A percentile compares a stretch with the other conserved stretches of the same genome.
These are phyloP conservation scores for Chimonanthus praecox DNA, from an alignment of 164 flowering plant genomes.

Conservation along the genomic window DNA sequence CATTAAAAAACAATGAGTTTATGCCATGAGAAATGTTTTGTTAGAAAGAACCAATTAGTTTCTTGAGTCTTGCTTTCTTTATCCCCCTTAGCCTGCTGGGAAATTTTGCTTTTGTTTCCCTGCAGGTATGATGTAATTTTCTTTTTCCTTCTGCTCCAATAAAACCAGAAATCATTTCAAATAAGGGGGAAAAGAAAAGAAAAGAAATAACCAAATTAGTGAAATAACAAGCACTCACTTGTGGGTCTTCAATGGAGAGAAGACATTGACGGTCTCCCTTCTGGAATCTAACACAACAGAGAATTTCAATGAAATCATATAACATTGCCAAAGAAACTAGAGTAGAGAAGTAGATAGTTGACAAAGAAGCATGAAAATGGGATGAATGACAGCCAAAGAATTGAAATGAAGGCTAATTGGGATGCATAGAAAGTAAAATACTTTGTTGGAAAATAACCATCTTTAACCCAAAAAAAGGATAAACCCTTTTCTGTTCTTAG, in stretches of 20 bases:
- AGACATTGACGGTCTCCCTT: constrained; percentile 45
- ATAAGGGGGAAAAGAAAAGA: too few relatives aligned
- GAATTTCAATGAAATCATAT: not conserved
- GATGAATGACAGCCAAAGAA: not conserved
- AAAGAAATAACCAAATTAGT: not conserved
- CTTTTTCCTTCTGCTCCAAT: too few relatives aligned
- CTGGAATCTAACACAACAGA: constrained; percentile 42
- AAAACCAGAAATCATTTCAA: too few relatives aligned
- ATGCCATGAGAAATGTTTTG: not conserved
- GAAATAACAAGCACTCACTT: constrained; percentile 37
- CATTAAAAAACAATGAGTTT: not conserved
- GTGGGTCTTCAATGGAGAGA: constrained; percentile 88
- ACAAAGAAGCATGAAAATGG: not conserved
- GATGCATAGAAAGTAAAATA: too few relatives aligned
- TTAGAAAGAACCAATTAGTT: not conserved
- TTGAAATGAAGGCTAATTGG: not conserved
- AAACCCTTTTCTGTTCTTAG: too few relatives aligned
- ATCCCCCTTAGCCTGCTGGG: too few relatives aligned
- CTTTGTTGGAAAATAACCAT: too few relatives aligned
- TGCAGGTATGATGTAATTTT: too few relatives aligned
- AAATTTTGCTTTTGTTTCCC: too few relatives aligned
- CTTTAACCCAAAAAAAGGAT: too few relatives aligned
- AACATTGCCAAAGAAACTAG: not conserved
- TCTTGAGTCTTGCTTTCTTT: too few relatives aligned
- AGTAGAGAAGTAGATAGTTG: not conserved